Conservation (phyloP, 164 flowering plant species). For the Kalanchoe fedtschenkoi region DNA sequence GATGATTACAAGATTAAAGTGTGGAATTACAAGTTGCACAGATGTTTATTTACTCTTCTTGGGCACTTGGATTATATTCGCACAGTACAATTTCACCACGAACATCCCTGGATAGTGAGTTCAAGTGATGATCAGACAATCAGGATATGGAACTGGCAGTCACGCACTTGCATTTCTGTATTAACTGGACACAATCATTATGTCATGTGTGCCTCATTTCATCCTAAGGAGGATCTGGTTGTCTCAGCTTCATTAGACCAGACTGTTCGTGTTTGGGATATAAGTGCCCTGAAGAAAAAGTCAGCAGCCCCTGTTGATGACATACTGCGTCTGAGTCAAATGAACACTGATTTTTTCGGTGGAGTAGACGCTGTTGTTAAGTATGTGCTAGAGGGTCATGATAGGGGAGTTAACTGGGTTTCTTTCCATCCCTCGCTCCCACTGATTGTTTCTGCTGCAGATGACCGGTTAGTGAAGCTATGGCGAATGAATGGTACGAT, state of each 20-base stretch:
- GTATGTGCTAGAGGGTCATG: constrained; percentile 41
- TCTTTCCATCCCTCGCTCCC: constrained; percentile 82
- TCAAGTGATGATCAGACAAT: constrained; percentile 2
- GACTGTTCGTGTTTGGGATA: constrained; percentile 89
- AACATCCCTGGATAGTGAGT: constrained; percentile 1
- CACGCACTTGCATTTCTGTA: constrained; percentile 1
- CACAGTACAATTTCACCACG: not conserved
- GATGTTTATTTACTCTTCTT: not conserved
- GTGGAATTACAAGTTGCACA: constrained; percentile 3
- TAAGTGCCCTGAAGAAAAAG: constrained; percentile 47
- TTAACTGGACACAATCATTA: not conserved
- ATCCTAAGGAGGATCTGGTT: constrained; percentile 84
- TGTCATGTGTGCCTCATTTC: constrained; percentile 36
- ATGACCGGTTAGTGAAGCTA: constrained; percentile 86
- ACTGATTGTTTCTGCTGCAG: constrained; percentile 46
- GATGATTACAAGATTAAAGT: constrained; percentile 2
- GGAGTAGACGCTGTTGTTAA: constrained; percentile 42
- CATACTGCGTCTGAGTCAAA: constrained; percentile 52
- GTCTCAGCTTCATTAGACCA: constrained; percentile 91
- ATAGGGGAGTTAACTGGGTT: constrained; percentile 82
- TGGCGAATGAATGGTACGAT: constrained; percentile 89
- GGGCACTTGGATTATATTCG: constrained; percentile 1
- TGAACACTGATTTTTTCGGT: constrained; percentile 82
- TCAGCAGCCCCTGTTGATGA: not conserved
- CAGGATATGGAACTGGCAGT: constrained; percentile 2